Evolutionary conservation across 2,329 filamentous ascomycete genomes (phyloP).

Genomic region (Fusarium sp.): DNA sequence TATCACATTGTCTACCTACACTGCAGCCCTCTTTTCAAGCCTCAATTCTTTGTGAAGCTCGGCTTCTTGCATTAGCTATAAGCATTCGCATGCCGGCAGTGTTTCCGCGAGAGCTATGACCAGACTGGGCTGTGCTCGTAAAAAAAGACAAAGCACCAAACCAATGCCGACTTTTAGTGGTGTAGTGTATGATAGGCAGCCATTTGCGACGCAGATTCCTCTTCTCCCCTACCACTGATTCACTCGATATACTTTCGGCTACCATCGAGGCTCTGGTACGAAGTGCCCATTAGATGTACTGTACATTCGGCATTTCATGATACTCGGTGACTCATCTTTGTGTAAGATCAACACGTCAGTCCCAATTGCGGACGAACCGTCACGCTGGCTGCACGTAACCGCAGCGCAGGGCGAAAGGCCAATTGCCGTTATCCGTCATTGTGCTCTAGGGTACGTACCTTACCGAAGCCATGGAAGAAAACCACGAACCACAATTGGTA

Average conservation of each 20-base stretch:
- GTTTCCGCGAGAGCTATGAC: slow-evolving; percentile 30
- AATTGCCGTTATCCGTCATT: slow-evolving; percentile 2
- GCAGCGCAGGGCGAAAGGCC: slow-evolving; percentile 14
- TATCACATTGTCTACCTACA: slow-evolving; percentile 11
- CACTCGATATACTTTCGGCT: slow-evolving; percentile 7
- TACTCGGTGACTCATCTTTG: slow-evolving; percentile 29
- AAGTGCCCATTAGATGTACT: background rate
- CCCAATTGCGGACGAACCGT: slow-evolving; percentile 1
- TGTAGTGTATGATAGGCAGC: slow-evolving; percentile 15
- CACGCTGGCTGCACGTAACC: slow-evolving; percentile 30
- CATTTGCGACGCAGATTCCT: slow-evolving; percentile 5
- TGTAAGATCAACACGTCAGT: slow-evolving; percentile 20
- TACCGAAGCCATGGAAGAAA: slow-evolving; percentile 1
- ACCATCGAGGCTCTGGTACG: slow-evolving; percentile 19
- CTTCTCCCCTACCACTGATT: slow-evolving; percentile 9
- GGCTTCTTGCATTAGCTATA: slow-evolving; percentile 33
- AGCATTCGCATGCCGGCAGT: slow-evolving; percentile 23
- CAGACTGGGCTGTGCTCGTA: slow-evolving; percentile 34
- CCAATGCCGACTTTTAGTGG: background rate
- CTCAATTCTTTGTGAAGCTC: slow-evolving; percentile 28
- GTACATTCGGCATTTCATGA: slow-evolving; percentile 15
- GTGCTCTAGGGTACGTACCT: background rate
- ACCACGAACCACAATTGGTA: background rate
- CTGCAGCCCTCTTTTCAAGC: slow-evolving; percentile 25
- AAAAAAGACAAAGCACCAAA: background rate